Percentiles rank a stretch among this genome's conserved stretches.
Conservation (phyloP, 805 yeast genomes). For the Kuraishia piskuri region DNA sequence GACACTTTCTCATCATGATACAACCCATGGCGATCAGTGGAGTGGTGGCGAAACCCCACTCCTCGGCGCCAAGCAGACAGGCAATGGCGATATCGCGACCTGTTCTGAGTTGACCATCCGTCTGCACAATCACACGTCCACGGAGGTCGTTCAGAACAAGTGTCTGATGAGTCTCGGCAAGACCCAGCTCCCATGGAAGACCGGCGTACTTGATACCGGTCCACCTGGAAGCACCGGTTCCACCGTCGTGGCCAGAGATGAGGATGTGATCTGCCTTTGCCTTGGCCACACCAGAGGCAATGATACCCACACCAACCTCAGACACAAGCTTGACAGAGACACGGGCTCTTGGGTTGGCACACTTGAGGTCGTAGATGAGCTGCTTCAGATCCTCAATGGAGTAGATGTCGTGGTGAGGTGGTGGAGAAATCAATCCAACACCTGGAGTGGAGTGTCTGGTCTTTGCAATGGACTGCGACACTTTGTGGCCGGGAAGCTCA, state of each 20-base stretch:
- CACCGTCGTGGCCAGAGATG: slow-evolving; percentile 98
- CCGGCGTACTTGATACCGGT: slow-evolving; percentile 97
- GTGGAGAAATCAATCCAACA: slow-evolving; percentile 95
- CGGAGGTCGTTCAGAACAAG: slow-evolving; percentile 90
- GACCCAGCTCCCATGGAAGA: slow-evolving; percentile 97
- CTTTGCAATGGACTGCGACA: slow-evolving; percentile 77
- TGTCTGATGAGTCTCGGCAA: slow-evolving; percentile 97
- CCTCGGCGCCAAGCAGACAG: slow-evolving; percentile 94
- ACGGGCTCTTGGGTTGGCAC: slow-evolving; percentile 95
- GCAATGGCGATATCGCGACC: slow-evolving; percentile 97
- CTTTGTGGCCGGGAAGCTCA: slow-evolving; percentile 94
- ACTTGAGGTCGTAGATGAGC: slow-evolving; percentile 90
- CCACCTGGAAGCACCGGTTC: slow-evolving; percentile 99
- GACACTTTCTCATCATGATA: slow-evolving; percentile 93
- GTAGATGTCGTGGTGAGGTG: slow-evolving; percentile 97
- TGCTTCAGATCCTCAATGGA: slow-evolving; percentile 97
- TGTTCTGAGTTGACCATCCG: slow-evolving; percentile 97
- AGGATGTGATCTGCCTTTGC: slow-evolving; percentile 96
- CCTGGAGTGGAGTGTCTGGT: slow-evolving; percentile 96
- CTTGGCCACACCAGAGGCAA: slow-evolving; percentile 98
- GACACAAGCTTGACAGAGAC: slow-evolving; percentile 95
- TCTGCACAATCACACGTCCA: slow-evolving; percentile 91
- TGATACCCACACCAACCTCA: slow-evolving; percentile 98
- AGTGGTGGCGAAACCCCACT: slow-evolving; percentile 96
- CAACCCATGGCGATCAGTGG: slow-evolving; percentile 97